These are phyloP conservation scores for Botrytis medusae DNA, from an alignment of 2,329 filamentous ascomycete genomes.

Conservation along the genomic window DNA sequence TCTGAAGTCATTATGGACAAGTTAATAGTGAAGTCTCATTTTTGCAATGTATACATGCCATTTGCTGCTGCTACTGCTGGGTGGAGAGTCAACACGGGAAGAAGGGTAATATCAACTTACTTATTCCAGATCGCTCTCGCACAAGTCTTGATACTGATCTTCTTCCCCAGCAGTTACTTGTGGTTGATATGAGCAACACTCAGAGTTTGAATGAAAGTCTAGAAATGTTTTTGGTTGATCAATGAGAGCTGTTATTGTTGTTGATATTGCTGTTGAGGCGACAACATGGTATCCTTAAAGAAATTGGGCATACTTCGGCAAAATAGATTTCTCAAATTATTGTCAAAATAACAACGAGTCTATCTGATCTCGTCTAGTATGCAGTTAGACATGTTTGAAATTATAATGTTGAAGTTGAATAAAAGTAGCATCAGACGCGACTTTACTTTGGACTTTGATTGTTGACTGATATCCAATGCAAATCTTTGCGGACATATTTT, in stretches of 20 bases:
- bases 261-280: neutral
- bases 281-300: neutral
- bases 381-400: neutral
- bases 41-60: neutral
- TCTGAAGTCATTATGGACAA: neutral
- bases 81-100: neutral
- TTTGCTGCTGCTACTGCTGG: neutral
- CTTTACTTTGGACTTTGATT: neutral
- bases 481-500: neutral
- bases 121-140: neutral
- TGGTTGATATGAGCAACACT: neutral
- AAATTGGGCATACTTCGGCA: neutral
- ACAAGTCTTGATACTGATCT: neutral
- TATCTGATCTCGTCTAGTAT: fast-evolving
- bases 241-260: neutral
- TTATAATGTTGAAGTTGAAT: neutral
- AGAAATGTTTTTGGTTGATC: neutral
- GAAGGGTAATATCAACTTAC: neutral
- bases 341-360: no score
- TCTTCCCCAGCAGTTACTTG: neutral
- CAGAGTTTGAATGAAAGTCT: fast-evolving
- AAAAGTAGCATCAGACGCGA: neutral
- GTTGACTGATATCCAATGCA: neutral
- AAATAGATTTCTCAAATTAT: neutral
- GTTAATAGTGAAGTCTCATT: neutral